These are phyloP conservation scores for Sarcodon sp. DNA, from an alignment of 768 basidiomycete species.

Conservation along the genomic window DNA sequence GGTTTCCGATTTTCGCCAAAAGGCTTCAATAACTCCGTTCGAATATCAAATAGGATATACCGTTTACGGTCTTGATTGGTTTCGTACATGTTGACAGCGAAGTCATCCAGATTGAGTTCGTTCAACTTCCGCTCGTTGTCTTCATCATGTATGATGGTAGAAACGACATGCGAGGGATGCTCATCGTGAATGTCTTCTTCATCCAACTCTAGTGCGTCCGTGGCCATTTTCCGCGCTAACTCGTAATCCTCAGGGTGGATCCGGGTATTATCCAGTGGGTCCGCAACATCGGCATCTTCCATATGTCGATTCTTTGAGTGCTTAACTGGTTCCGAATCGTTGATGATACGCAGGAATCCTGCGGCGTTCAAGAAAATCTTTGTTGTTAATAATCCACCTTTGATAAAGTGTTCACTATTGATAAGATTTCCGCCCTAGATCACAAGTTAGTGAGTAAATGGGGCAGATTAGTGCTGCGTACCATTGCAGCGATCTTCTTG, in stretches of 20 bases:
- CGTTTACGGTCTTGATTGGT: slow-evolving; percentile 80
- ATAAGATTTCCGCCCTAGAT: slow-evolving; percentile 73
- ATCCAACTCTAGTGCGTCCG: slow-evolving; percentile 93
- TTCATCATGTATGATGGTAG: slow-evolving; percentile 70
- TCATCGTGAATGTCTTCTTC: slow-evolving; percentile 92
- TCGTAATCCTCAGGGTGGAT: slow-evolving; percentile 98
- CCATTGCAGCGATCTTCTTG: slow-evolving; percentile 67
- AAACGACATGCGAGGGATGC: slow-evolving; percentile 85
- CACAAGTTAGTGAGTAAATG: slow-evolving; percentile 1
- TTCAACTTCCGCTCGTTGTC: slow-evolving; percentile 72
- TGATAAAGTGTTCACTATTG: slow-evolving; percentile 84
- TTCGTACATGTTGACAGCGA: slow-evolving; percentile 83
- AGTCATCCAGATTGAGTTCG: slow-evolving; percentile 91
- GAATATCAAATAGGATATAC: slow-evolving; percentile 80
- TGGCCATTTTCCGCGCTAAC: slow-evolving; percentile 95
- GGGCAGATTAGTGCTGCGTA: slow-evolving; percentile 21
- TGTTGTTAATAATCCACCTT: slow-evolving; percentile 64
- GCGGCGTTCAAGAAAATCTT: slow-evolving; percentile 89
- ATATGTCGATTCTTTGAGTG: slow-evolving; percentile 43
- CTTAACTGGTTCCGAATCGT: slow-evolving; percentile 46
- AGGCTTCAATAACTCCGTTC: slow-evolving; percentile 70
- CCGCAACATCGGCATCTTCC: slow-evolving; percentile 61
- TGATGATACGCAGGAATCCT: slow-evolving; percentile 80
- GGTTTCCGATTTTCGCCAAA: slow-evolving; percentile 61
- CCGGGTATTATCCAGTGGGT: slow-evolving; percentile 89